These are phyloP conservation scores for Neofusicoccum sp. DNA, from an alignment of 2,329 filamentous ascomycete genomes.

Conservation along the genomic window DNA sequence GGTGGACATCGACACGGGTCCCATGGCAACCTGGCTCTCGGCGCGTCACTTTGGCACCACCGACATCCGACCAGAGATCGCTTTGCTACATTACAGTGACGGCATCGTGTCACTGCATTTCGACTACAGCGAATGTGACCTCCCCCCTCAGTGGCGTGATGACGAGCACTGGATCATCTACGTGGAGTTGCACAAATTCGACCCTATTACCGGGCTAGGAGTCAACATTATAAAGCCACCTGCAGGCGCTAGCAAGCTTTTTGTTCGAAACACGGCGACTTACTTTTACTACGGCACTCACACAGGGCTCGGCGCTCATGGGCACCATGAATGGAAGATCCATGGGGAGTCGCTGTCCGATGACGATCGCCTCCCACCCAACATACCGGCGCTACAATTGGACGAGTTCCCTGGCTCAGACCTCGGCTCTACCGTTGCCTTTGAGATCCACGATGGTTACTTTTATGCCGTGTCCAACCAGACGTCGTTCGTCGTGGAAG, in stretches of 20 bases:
- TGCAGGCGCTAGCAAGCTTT: constrained; percentile 51
- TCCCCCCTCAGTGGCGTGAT: not conserved
- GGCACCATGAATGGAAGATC: constrained; percentile 62
- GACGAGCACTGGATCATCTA: constrained; percentile 1
- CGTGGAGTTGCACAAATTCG: constrained; percentile 24
- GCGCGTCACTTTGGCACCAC: not conserved
- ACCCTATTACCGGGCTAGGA: not conserved
- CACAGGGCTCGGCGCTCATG: constrained; percentile 53
- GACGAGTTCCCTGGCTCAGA: constrained; percentile 62
- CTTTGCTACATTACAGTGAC: constrained; percentile 35
- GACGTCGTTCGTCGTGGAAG: constrained; percentile 59
- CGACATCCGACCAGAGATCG: constrained; percentile 19
- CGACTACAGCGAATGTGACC: constrained; percentile 8
- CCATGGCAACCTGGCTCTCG: not conserved
- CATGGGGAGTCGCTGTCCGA: constrained; percentile 39
- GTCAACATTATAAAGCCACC: not conserved
- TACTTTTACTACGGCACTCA: constrained; percentile 68
- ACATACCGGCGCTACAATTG: constrained; percentile 50
- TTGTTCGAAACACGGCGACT: constrained; percentile 62
- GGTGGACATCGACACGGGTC: not conserved
- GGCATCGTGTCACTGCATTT: constrained; percentile 30
- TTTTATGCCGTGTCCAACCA: constrained; percentile 72
- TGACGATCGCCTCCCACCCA: not conserved
- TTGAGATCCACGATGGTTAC: constrained; percentile 64
- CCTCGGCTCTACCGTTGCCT: constrained; percentile 66